These are phyloP conservation scores for Penicillium tannophilum DNA, from an alignment of 495 filamentous ascomycete species.

Conservation along the genomic window DNA sequence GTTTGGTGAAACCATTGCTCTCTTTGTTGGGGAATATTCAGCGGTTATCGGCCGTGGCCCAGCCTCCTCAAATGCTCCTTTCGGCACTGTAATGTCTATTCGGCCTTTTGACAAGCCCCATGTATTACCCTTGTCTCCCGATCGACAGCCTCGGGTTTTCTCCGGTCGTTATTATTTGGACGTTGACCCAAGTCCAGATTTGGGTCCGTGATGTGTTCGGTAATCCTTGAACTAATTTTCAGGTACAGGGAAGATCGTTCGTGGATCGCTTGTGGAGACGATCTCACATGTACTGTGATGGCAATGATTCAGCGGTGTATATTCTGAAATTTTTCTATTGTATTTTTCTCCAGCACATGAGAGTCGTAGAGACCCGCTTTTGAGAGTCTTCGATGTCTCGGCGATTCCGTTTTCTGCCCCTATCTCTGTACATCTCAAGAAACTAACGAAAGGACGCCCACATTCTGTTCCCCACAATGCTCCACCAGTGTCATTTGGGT, in stretches of 20 bases:
- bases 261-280: neutral
- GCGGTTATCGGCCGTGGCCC: slow-evolving; percentile 24
- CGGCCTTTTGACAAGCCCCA: slow-evolving; percentile 11
- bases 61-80: slow-evolving; percentile 17
- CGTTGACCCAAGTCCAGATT: slow-evolving; percentile 30
- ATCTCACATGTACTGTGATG: slow-evolving; percentile 13
- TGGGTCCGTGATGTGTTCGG: slow-evolving; percentile 20
- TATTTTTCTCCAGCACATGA: neutral
- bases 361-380: neutral
- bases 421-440: neutral
- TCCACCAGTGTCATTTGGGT: neutral
- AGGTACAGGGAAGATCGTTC: slow-evolving; percentile 2
- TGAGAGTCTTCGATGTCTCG: neutral
- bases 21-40: slow-evolving; percentile 30
- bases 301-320: slow-evolving; percentile 7
- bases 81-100: slow-evolving; percentile 26
- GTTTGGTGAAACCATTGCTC: slow-evolving; percentile 28
- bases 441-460: neutral
- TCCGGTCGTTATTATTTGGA: slow-evolving; percentile 28
- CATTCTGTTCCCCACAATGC: neutral
- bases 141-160: slow-evolving; percentile 13
- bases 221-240: neutral
- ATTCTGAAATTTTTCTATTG: neutral
- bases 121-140: neutral
- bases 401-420: neutral